Conservation (phyloP, 2,329 filamentous ascomycete genomes). For the Metarhizium brunneum region DNA sequence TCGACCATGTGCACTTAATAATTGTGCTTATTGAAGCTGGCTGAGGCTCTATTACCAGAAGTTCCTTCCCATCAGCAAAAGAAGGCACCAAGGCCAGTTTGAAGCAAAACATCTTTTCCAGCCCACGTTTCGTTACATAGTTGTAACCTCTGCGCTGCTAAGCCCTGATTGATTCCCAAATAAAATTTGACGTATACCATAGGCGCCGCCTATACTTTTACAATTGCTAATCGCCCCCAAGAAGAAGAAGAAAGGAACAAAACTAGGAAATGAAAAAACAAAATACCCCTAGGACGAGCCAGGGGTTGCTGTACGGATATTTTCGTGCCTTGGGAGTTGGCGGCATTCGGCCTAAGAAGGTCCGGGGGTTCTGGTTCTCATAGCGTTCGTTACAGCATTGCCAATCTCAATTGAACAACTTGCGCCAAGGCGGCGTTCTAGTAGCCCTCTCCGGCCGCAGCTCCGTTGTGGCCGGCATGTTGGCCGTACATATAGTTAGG, state of each 20-base stretch:
- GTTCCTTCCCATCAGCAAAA: slow-evolving; percentile 80
- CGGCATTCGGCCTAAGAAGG: not conserved
- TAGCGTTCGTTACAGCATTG: slow-evolving; percentile 1
- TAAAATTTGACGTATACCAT: slow-evolving; percentile 3
- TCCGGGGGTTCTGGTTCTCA: not conserved
- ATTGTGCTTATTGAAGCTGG: not conserved
- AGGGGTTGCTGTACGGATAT: not conserved
- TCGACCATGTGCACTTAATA: not conserved
- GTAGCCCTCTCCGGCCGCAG: slow-evolving; percentile 42
- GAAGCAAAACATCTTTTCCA: not conserved
- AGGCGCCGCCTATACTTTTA: slow-evolving; percentile 5
- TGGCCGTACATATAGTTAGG: slow-evolving; percentile 43
- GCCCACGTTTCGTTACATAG: not conserved
- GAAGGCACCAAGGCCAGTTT: not conserved
- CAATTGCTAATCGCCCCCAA: slow-evolving; percentile 1
- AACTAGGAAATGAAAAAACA: not conserved
- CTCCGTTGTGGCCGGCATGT: slow-evolving; percentile 50
- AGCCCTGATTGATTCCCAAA: not conserved
- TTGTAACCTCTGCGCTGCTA: not conserved
- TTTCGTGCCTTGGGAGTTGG: slow-evolving; percentile 9
- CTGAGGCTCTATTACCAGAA: slow-evolving; percentile 64
- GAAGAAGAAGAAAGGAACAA: not conserved
- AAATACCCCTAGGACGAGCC: not conserved
- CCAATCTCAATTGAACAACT: not conserved
- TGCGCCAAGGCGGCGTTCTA: slow-evolving; percentile 16